Evolutionary conservation across 495 filamentous ascomycete genomes (phyloP), one percentile per base, ranked within the genome.

Genomic region (Talaromyces thailandensis): DNA sequence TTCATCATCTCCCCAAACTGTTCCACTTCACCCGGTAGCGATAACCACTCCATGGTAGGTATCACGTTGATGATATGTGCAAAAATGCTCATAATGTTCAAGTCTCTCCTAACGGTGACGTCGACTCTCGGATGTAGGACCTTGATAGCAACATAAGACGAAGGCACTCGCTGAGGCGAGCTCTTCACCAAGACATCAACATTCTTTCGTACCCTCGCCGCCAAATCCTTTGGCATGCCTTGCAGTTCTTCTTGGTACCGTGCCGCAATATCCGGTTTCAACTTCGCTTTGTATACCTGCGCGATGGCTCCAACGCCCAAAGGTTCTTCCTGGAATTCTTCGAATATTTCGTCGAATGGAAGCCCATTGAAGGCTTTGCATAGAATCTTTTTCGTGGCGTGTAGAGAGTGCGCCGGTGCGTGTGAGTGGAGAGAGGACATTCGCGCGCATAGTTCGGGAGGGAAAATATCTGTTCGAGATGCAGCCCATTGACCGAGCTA

Each of bases 1-100:
- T 88, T 87, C 95, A 99, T 99, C 95, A 99, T 99, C 68, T 93
- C 88, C 11, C 92, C 93, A 67, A 99, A 99, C 69, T 96, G 92
- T 21, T 78, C 70, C 26, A 96, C 95, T 71, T 99, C 95, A 67
- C 96, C 92, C 1, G 95, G 95, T 35, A 99, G 85, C 2, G 93
- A 96, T 18, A 99, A 79, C 95, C 95, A 99, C 69, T 99, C 89
- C 71, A 99, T 93, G 0, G 93, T 97, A 2, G 95, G 95, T 56
- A 98, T 89, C 6, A 82, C 77, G 71, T 98, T 95, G 61, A 98
- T 84, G 23, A 90, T 67, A 0, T 86, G 78, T 43, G 95, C 95
- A 69, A 99, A 97, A 77, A 96, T 93, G 18, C 76, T 79, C 93
- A 98, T 98, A 64, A 99, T 99, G 24, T 84, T 83, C 28, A 99